Conservation (phyloP, 2,329 filamentous ascomycete genomes). For the Cytospora mali region DNA sequence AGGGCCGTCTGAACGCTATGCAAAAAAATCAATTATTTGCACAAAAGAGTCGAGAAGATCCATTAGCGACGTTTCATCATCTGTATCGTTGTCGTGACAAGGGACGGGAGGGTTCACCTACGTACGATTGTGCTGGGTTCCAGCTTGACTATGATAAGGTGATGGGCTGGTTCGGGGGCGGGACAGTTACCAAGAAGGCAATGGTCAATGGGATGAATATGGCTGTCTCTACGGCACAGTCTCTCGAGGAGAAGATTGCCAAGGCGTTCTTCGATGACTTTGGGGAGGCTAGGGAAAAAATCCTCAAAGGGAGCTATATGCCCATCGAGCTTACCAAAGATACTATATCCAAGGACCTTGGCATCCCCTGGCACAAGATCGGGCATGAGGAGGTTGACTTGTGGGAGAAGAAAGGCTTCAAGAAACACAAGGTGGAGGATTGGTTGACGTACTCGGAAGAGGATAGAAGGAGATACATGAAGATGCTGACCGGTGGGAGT, state of each 20-base stretch:
- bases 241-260: neutral
- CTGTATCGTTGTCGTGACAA: neutral
- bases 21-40: slow-evolving; percentile 8
- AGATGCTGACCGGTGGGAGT: slow-evolving; percentile 1
- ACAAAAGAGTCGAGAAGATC: neutral
- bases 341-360: slow-evolving; percentile 34
- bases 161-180: neutral
- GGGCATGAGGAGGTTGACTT: slow-evolving; percentile 25
- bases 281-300: neutral
- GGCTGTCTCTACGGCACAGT: neutral
- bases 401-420: slow-evolving; percentile 31
- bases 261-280: slow-evolving; percentile 11
- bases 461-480: slow-evolving; percentile 27
- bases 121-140: neutral
- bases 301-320: neutral
- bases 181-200: neutral
- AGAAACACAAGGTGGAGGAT: slow-evolving; percentile 30
- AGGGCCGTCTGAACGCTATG: slow-evolving; percentile 28
- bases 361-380: slow-evolving; percentile 32
- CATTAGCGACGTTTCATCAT: neutral
- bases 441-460: slow-evolving; percentile 29
- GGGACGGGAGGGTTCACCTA: slow-evolving; percentile 2
- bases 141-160: slow-evolving; percentile 14
- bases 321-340: slow-evolving; percentile 25
- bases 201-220: slow-evolving; percentile 6